These are phyloP conservation scores for Capronia epimyces DNA, from an alignment of 2,329 filamentous ascomycete species.

Conservation along the genomic window DNA sequence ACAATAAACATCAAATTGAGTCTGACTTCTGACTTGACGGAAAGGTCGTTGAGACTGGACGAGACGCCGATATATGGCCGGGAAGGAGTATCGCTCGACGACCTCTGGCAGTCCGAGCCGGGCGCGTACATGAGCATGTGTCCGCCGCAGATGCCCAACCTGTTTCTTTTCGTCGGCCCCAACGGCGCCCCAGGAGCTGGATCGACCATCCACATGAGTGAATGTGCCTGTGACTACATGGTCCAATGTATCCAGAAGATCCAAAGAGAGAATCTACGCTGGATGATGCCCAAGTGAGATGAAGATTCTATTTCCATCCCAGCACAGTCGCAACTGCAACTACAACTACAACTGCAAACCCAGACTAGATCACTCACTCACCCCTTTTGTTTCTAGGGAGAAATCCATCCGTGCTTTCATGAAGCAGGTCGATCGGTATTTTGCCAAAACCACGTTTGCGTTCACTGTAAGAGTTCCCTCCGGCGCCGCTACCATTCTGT, in stretches of 20 bases:
- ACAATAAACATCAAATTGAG: no score
- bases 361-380: no score
- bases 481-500: no score
- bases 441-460: slow-evolving; percentile 6
- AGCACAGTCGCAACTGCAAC: background rate
- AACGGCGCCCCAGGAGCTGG: slow-evolving; percentile 6
- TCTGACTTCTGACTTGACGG: background rate
- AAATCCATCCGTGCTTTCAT: slow-evolving; percentile 1
- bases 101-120: background rate
- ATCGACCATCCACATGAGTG: slow-evolving; percentile 1
- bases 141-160: slow-evolving; percentile 9
- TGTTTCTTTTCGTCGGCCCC: slow-evolving; percentile 7
- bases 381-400: background rate
- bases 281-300: slow-evolving; percentile 6
- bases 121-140: background rate
- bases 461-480: slow-evolving; percentile 7
- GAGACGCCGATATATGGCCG: background rate
- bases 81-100: background rate
- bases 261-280: slow-evolving; percentile 3
- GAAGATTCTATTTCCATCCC: background rate
- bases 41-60: background rate
- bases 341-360: no score
- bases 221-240: slow-evolving; percentile 7
- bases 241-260: slow-evolving; percentile 6
- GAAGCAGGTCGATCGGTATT: slow-evolving; percentile 8